Percentiles rank a stretch among this genome's conserved stretches.
phyloP scores from a whole-genome alignment of 2,329 filamentous ascomycete species.

The Epichloe amarillans region DNA sequence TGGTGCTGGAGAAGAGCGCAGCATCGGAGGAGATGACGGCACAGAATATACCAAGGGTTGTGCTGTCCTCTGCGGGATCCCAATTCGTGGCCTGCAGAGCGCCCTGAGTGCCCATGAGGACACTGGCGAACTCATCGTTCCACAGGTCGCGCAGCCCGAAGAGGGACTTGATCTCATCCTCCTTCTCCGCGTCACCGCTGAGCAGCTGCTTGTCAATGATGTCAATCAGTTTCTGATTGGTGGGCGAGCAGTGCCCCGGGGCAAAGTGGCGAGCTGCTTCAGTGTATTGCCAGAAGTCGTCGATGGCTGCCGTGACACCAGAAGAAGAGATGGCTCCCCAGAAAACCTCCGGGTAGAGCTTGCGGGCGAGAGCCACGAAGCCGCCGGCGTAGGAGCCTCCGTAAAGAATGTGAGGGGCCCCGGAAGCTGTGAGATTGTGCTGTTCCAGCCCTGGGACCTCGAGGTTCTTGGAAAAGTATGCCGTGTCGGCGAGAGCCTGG shows the following conservation, averaged over 20 bases:
- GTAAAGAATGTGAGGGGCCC: conserved; percentile 63
- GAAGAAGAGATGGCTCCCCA: conserved; percentile 71
- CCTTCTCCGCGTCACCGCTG: conserved; percentile 26
- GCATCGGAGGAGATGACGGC: conserved; percentile 27
- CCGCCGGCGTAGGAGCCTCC: conserved; percentile 76
- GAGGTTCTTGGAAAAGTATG: conserved; percentile 65
- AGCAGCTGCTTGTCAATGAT: conserved; percentile 28
- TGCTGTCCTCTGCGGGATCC: conserved; percentile 32
- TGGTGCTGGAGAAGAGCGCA: conserved; percentile 29
- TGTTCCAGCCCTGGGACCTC: conserved; percentile 58
- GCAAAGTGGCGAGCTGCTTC: conserved; percentile 36
- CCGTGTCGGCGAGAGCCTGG: conserved; percentile 68
- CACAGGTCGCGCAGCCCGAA: conserved; percentile 34
- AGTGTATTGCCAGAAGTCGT: conserved; percentile 57
- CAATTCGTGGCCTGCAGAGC: conserved; percentile 38
- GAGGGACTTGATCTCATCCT: conserved; percentile 28
- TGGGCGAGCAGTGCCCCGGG: conserved; percentile 47
- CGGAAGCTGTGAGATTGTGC: conserved; percentile 49
- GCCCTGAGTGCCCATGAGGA: conserved; percentile 27
- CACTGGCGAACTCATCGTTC: conserved; percentile 34
- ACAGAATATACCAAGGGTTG: conserved; percentile 34
- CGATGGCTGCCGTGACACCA: conserved; percentile 64
- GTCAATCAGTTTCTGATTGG: conserved; percentile 44
- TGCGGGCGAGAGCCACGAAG: conserved; percentile 63
- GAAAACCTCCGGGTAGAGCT: conserved; percentile 64